These are phyloP conservation scores for Allium sativum DNA, from an alignment of 106 monocot species.

Conservation along the genomic window DNA sequence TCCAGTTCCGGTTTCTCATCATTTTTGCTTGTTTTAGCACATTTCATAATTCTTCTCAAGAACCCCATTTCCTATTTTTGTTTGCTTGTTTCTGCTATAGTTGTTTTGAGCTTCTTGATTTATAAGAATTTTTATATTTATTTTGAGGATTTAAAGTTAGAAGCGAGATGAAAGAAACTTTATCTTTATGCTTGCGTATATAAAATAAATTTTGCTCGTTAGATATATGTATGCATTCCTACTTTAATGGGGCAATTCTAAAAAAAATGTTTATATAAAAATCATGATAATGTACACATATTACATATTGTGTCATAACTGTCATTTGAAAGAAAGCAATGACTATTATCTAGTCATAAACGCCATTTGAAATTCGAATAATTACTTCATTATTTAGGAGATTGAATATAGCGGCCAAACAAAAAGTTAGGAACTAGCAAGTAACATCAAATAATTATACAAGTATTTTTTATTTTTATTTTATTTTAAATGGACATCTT, in stretches of 20 bases:
- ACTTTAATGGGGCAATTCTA: not conserved
- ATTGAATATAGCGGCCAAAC: no score
- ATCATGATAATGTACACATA: no score
- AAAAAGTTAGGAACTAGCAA: no score
- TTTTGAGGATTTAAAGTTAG: not conserved
- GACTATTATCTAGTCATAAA: no score
- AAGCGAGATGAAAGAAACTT: not conserved
- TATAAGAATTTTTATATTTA: not conserved
- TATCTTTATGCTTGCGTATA: not conserved
- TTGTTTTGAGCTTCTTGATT: not conserved
- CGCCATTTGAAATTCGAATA: no score
- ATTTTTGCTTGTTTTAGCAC: conserved; percentile 14
- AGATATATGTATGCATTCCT: not conserved
- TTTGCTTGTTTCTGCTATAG: not conserved
- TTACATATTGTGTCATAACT: no score
- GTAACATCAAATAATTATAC: no score
- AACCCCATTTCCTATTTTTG: not conserved
- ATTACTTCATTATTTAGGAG: no score
- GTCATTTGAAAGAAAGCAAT: no score
- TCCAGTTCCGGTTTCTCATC: not conserved
- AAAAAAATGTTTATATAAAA: not conserved
- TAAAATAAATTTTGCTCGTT: not conserved
- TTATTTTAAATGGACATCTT: no score
- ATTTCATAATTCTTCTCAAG: conserved; percentile 8
- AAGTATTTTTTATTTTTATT: no score